Evolutionary conservation across 176 grass and related monocot genomes (phyloP), one percentile per base, ranked within the genome.

Genomic region (Melocanna baccifera): DNA sequence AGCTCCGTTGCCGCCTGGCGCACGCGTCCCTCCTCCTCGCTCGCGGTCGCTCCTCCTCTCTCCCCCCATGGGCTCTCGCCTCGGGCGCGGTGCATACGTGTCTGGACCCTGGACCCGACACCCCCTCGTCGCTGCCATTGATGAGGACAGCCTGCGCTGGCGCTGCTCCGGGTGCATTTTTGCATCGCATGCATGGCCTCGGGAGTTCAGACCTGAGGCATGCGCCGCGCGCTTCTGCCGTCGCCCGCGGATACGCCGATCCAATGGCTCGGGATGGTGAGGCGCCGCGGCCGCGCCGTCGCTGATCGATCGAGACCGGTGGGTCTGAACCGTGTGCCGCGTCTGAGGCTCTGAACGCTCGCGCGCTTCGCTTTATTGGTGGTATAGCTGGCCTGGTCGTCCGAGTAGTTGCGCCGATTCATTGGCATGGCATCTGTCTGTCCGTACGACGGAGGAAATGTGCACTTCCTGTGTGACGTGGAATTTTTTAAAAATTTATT

Each of bases 351-450:
- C 19, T 12, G 9, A 12, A 9, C 9, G 55, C 55, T 58, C 55
- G 40, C 7, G 40, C 40, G 57, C 57, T 61, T 12, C 1, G 59
- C 13, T 16, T 64, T 64, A 32, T 64, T 2, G 32, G 30, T 15
- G 37, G 79, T 59, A 13, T 59, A 13, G 70, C 46, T 84, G 20
- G n/a, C 13, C n/a, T 16, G 36, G 75, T 79, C 57, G 65, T 2
- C 88, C 67, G 51, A 77, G 84, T 83, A 2, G 88, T 83, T 83
- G 84, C 32, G 73, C 48, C 39, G 29, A 77, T 83, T 86, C 50
- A 78, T 59, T 83, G 79, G 73, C 73, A 32, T 71, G 47, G 58
- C 47, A 18, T 47, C 66, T 66, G 73, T 40, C 9, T 45, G 42
- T 40, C n/a, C 26, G 11, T 73, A 76, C 45, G 82, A n/a, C 20